Evolutionary conservation across 2,329 filamentous ascomycete genomes (phyloP).

Genomic region (Trichoderma hamatum): DNA sequence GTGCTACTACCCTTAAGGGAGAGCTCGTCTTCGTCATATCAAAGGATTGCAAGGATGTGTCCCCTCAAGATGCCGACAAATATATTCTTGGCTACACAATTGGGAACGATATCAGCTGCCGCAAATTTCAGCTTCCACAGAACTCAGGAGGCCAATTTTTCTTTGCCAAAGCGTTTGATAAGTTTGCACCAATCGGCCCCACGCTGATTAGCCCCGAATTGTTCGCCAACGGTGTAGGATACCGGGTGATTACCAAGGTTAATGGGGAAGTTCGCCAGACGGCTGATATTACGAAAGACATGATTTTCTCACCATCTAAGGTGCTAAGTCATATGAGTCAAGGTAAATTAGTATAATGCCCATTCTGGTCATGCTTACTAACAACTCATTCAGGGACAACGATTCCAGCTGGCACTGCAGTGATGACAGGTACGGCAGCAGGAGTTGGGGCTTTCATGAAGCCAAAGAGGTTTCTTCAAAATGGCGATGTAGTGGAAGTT

Average conservation of each 20-base stretch:
- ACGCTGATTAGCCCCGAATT: conserved; percentile 35
- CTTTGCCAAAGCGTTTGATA: conserved; percentile 55
- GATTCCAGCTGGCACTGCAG: conserved; percentile 48
- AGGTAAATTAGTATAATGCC: conserved; percentile 35
- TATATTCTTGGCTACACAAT: conserved; percentile 61
- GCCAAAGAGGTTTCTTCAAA: conserved; percentile 36
- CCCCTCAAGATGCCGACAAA: conserved; percentile 49
- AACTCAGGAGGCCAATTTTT: conserved; percentile 48
- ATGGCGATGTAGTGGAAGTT: conserved; percentile 42
- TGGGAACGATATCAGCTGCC: conserved; percentile 56
- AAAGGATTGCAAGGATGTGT: conserved; percentile 50
- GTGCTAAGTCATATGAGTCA: conserved; percentile 49
- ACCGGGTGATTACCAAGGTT: conserved; percentile 40
- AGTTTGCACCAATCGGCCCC: conserved; percentile 55
- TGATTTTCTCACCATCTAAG: conserved; percentile 49
- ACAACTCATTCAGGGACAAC: conserved; percentile 37
- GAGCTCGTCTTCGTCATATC: conserved; percentile 56
- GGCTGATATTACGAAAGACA: conserved; percentile 46
- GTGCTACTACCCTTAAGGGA: conserved; percentile 26
- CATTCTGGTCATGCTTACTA: background rate
- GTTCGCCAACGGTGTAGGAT: conserved; percentile 28
- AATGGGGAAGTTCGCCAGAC: conserved; percentile 51
- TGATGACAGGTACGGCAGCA: conserved; percentile 54
- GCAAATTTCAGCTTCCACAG: conserved; percentile 53
- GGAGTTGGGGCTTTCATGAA: conserved; percentile 43